Conservation (phyloP, 2,329 filamentous ascomycete species). For the Atkinsonella hypoxylon region DNA sequence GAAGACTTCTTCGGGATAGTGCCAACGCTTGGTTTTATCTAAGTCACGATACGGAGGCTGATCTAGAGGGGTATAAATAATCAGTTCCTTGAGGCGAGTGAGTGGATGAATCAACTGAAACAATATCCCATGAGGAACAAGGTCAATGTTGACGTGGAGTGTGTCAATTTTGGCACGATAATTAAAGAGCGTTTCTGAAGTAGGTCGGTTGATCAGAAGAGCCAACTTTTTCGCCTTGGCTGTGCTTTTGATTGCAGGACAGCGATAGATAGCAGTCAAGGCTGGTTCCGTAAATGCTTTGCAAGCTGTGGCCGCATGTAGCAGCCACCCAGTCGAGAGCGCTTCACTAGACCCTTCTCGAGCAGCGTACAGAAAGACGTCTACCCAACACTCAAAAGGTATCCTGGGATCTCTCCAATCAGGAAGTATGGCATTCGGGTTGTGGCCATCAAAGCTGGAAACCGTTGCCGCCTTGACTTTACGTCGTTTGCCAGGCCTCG, state of each 20-base stretch:
- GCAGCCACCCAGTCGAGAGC: slow-evolving; percentile 48
- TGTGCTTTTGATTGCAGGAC: slow-evolving; percentile 46
- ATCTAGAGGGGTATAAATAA: slow-evolving; percentile 61
- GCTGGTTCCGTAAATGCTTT: slow-evolving; percentile 59
- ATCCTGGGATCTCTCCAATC: slow-evolving; percentile 43
- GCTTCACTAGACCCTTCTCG: slow-evolving; percentile 29
- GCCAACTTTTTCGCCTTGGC: slow-evolving; percentile 33
- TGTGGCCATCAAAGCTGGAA: not conserved
- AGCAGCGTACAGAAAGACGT: slow-evolving; percentile 59
- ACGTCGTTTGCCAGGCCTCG: slow-evolving; percentile 8
- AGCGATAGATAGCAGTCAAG: slow-evolving; percentile 58
- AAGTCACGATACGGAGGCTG: slow-evolving; percentile 52
- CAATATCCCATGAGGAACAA: slow-evolving; percentile 30
- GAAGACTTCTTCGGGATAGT: slow-evolving; percentile 56
- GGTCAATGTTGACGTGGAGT: slow-evolving; percentile 59
- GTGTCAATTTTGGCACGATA: slow-evolving; percentile 61
- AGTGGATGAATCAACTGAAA: slow-evolving; percentile 50
- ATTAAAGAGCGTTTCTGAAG: slow-evolving; percentile 38
- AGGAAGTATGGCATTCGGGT: slow-evolving; percentile 26
- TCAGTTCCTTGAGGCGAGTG: slow-evolving; percentile 55
- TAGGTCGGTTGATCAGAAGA: slow-evolving; percentile 42
- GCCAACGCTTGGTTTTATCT: slow-evolving; percentile 50
- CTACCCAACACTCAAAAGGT: slow-evolving; percentile 56
- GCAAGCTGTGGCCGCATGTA: slow-evolving; percentile 50
- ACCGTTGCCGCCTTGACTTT: not conserved